Evolutionary conservation across 2,329 filamentous ascomycete species (phyloP).

Genomic region (Amesomyces nigricolor): DNA sequence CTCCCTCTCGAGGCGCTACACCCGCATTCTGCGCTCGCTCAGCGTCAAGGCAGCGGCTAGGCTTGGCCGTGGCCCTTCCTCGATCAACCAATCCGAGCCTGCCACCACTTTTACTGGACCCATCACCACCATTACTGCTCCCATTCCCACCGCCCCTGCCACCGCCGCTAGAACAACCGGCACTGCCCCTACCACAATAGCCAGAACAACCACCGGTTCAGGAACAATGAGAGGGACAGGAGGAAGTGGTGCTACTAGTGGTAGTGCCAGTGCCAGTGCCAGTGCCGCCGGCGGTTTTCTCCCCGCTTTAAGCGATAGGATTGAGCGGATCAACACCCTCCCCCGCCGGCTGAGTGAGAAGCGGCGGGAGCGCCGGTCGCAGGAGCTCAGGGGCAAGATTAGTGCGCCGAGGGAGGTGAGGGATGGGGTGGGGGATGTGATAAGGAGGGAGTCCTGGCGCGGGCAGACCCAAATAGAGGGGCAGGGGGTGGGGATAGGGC

Average conservation of each 20-base stretch:
- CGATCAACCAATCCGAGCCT: no score
- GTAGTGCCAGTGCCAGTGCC: not conserved
- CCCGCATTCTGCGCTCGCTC: conserved; percentile 31
- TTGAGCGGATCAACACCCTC: conserved; percentile 46
- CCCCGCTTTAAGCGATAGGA: conserved; percentile 40
- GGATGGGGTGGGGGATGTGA: conserved; percentile 53
- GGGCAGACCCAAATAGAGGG: conserved; percentile 5
- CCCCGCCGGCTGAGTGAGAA: conserved; percentile 53
- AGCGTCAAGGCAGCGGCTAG: conserved; percentile 11
- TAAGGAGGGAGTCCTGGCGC: conserved; percentile 41
- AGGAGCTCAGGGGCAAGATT: conserved; percentile 55
- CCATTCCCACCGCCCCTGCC: no score
- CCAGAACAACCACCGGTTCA: no score
- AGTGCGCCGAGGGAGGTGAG: conserved; percentile 53
- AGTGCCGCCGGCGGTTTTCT: conserved; percentile 22
- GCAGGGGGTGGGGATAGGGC: not conserved
- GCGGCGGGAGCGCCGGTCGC: conserved; percentile 52
- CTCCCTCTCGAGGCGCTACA: conserved; percentile 6
- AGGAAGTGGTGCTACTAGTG: not conserved
- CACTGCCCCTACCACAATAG: no score
- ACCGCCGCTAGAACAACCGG: no score
- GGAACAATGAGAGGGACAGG: not conserved
- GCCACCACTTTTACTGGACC: no score
- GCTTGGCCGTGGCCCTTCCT: no score
- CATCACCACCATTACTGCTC: no score